Evolutionary conservation across 805 yeast species (phyloP), one percentile per base, ranked within the genome.

Genomic region (Yarrowia bubula): DNA sequence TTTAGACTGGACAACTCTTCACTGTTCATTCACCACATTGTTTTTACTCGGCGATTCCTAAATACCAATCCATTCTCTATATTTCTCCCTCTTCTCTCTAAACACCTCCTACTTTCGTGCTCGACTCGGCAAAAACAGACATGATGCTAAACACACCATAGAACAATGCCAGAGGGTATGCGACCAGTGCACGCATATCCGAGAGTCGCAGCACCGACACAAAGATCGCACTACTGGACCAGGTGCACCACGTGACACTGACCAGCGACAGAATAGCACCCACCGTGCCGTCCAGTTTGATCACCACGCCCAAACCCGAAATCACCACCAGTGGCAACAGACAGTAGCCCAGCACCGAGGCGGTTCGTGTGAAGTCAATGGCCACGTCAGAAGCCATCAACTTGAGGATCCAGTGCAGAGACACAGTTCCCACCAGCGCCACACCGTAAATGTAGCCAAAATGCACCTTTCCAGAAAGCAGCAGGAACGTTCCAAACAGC

Each of bases 401-500:
- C 74, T 89, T 92, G 75, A 96, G 88, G 66, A 95, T 79, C 70
- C 84, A 84, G 76, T 92, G 98, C 69, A 92, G 83, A 37, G 96
- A 86, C 14, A 90, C 74, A 1, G 96, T 88, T 15, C 99, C 99
- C 70, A 93, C 86, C 47, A 95, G 77, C 0, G 97, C 98, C 46
- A 95, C 96, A 43, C 99, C 98, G 73, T 95, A 95, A 58, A 95
- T 89, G 75, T 95, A 95, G 1, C 98, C 98, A 74, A 95, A 95
- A 75, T 95, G 98, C 14, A 93, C 89, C 75, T 93, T 95, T 5
- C 99, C 98, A 0, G 96, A 74, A 38, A 92, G 80, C 60, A 93
- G 78, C 64, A 95, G 78, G 67, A 88, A 85, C 0, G 92, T 83
- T 18, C 97, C 99, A 73, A 93, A 93, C 65, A 91, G 76, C 62